Evolutionary conservation across 2,329 filamentous ascomycete genomes (phyloP).

Genomic region (Colletotrichum cordylinicola): DNA sequence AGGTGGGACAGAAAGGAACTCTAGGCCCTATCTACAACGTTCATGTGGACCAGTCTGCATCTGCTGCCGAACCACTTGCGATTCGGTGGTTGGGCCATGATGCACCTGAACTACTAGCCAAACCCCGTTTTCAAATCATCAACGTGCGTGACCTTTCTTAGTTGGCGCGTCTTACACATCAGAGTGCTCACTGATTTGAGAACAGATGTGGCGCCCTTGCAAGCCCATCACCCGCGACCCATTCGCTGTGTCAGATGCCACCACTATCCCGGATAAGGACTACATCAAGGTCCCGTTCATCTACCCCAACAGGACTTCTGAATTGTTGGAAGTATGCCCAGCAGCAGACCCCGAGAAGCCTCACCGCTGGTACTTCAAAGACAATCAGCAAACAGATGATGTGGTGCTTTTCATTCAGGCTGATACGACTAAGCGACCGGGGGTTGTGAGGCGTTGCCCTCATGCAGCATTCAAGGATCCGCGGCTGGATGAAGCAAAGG

Average conservation of each 20-base stretch:
- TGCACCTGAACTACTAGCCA: neutral
- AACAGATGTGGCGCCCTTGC: neutral
- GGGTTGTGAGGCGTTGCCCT: neutral
- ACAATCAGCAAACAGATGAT: neutral
- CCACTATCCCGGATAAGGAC: neutral
- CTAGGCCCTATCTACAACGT: neutral
- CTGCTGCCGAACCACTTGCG: neutral
- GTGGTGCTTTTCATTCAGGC: neutral
- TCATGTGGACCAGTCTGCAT: neutral
- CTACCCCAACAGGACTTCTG: neutral
- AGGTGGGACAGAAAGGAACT: neutral
- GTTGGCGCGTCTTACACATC: rapidly evolving
- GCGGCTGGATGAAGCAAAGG: neutral
- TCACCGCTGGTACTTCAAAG: neutral
- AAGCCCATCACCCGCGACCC: neutral
- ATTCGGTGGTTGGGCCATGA: neutral
- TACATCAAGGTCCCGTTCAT: neutral
- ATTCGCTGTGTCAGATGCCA: neutral
- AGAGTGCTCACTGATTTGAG: rapidly evolving
- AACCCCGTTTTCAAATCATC: neutral
- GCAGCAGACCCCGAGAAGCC: neutral
- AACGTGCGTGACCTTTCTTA: neutral
- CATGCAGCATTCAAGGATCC: neutral
- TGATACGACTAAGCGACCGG: neutral
- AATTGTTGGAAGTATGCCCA: neutral